Base-by-base conservation (phyloP, 2,329 filamentous ascomycete species). In the Nemania serpens region DNA sequence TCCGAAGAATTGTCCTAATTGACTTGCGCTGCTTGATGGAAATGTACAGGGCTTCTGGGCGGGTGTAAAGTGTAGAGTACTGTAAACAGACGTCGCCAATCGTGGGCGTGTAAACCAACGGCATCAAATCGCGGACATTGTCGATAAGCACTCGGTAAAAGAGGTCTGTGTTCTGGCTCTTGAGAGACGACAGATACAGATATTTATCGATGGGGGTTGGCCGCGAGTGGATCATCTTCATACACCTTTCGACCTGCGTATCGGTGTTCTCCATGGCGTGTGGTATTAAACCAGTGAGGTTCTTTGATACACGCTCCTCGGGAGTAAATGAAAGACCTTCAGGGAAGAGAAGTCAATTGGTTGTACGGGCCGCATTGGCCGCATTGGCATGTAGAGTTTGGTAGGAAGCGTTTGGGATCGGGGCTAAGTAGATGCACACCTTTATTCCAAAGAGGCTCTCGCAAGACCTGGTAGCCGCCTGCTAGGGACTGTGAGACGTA, bases 41-140 rank as follows among this genome's bases (percentile, higher is more conserved):
- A 67, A 99, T 91, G 81, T 98, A 99, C 78, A 98, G 85, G 67
- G 90, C 93, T 82, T 98, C 95, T 20, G 95, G 93, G 69, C 93
- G 90, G 62, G 93, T 96, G 82, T 96, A 98, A 70, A 98, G 87
- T 71, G 94, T 92, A 41, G 93, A 97, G 86, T 96, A 99, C 78
- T 94, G 90, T 75, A 97, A 83, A 81, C 95, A 99, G 68, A 96
- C 95, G 75, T 98, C 94, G 71, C 95, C 95, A 71, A 99, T 93
- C 72, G 91, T 93, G 47, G 91, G 91, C 17, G 91, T 95, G 80
- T 95, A 95, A 71, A 95, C 91, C 66, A 94, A 81, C 50, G 91
- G 91, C 79, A 92, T 93, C 68, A 94, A 80, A 71, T 93, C 89
- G 78, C 89, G 82, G 62, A 88, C 79, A 77, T 94, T 88, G 76